Conservation (phyloP, 768 basidiomycete species). For the Leccinum fibrillosum region DNA sequence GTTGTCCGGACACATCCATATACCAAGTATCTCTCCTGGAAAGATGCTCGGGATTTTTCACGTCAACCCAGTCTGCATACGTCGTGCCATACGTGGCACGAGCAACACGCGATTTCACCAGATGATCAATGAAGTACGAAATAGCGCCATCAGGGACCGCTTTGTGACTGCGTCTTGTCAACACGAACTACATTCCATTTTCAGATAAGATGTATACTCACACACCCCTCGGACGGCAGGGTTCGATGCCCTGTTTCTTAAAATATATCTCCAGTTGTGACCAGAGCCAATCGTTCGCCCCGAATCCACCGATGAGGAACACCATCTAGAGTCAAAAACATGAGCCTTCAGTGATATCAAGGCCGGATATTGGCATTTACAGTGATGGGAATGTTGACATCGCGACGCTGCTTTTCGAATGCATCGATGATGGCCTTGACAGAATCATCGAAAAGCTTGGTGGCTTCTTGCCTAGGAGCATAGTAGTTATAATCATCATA, state of each 20-base stretch:
- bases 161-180: constrained; percentile 24
- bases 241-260: constrained; percentile 33
- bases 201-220: constrained; percentile 31
- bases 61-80: constrained; percentile 27
- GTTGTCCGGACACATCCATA: background rate
- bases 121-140: constrained; percentile 37
- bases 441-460: constrained; percentile 41
- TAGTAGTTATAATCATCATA: background rate
- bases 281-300: constrained; percentile 45
- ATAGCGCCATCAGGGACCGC: constrained; percentile 51
- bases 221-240: constrained; percentile 46
- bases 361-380: constrained; percentile 16
- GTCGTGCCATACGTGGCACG: constrained; percentile 52
- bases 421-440: constrained; percentile 29
- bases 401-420: constrained; percentile 27
- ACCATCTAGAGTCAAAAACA: constrained; percentile 11
- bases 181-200: background rate
- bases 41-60: constrained; percentile 5
- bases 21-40: constrained; percentile 9
- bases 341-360: background rate
- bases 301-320: constrained; percentile 51
- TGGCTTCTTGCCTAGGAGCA: constrained; percentile 31
- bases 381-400: constrained; percentile 23
- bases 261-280: constrained; percentile 36
- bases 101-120: constrained; percentile 44